Percentiles rank a stretch among this genome's conserved stretches.
These are phyloP conservation scores for Ceratobasidium sp. DNA, from an alignment of 1,284 basidiomycete genomes.

Conservation along the genomic window DNA sequence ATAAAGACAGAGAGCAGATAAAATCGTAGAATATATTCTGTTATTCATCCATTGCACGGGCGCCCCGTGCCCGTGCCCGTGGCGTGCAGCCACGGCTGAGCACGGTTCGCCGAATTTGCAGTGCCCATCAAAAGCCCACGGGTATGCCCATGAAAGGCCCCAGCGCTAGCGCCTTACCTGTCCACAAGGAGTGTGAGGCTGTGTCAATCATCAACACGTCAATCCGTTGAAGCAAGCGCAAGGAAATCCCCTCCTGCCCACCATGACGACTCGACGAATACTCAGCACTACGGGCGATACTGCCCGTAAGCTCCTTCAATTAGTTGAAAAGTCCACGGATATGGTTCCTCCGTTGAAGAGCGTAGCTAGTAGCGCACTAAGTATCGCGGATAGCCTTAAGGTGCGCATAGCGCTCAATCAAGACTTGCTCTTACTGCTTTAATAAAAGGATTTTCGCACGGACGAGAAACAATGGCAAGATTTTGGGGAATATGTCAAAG, in stretches of 20 bases:
- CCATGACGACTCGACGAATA: constrained; percentile 1
- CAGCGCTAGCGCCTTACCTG: too few species aligned
- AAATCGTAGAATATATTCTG: too few species aligned
- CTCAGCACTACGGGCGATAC: background rate
- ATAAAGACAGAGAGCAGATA: too few species aligned
- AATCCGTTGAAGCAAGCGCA: too few species aligned
- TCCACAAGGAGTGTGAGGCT: too few species aligned
- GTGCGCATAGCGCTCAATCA: background rate
- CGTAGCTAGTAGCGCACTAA: background rate
- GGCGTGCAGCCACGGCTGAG: too few species aligned
- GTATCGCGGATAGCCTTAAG: background rate
- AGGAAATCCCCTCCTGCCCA: background rate
- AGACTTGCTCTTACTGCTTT: background rate
- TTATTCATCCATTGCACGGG: too few species aligned
- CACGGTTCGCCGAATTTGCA: too few species aligned
- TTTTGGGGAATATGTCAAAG: background rate
- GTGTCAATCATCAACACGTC: too few species aligned
- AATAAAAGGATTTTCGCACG: background rate
- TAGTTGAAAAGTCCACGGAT: background rate
- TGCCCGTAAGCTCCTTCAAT: background rate
- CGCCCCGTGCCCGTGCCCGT: too few species aligned
- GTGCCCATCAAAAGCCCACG: too few species aligned
- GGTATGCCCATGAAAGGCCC: too few species aligned
- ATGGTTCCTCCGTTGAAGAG: constrained; percentile 4
- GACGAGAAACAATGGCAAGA: background rate